Conservation (phyloP, 2,329 filamentous ascomycete genomes). For the Diaporthe australafricana region DNA sequence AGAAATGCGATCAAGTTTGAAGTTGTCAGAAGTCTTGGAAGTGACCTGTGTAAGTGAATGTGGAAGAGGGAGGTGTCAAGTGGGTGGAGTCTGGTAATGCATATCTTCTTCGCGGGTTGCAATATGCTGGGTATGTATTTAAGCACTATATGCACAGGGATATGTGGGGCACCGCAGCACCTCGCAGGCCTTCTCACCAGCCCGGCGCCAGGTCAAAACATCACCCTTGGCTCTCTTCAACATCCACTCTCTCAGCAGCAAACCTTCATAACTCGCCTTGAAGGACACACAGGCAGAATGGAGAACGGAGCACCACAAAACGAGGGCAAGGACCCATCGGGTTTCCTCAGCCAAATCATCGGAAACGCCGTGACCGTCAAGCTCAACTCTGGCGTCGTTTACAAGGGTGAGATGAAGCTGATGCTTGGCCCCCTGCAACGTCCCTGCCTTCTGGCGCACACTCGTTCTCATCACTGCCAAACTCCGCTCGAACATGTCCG, state of each 20-base stretch:
- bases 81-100: background rate
- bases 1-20: background rate
- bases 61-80: background rate
- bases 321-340: conserved; percentile 91
- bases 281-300: conserved; percentile 62
- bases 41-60: background rate
- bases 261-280: background rate
- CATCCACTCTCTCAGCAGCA: background rate
- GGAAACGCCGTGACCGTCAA: conserved; percentile 95
- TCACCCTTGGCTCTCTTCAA: background rate
- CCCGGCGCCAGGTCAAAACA: background rate
- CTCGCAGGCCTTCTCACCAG: conserved; percentile 3
- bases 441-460: background rate
- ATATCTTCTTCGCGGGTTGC: background rate
- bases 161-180: conserved; percentile 17
- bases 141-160: background rate
- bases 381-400: conserved; percentile 97
- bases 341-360: conserved; percentile 94
- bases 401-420: conserved; percentile 79
- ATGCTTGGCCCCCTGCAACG: background rate
- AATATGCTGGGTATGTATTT: background rate
- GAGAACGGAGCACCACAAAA: conserved; percentile 76
- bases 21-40: background rate
- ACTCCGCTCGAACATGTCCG: background rate
- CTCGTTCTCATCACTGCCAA: background rate